Evolutionary conservation across 2,329 filamentous ascomycete genomes (phyloP).

Genomic region (Ceratocystis smalleyi): DNA sequence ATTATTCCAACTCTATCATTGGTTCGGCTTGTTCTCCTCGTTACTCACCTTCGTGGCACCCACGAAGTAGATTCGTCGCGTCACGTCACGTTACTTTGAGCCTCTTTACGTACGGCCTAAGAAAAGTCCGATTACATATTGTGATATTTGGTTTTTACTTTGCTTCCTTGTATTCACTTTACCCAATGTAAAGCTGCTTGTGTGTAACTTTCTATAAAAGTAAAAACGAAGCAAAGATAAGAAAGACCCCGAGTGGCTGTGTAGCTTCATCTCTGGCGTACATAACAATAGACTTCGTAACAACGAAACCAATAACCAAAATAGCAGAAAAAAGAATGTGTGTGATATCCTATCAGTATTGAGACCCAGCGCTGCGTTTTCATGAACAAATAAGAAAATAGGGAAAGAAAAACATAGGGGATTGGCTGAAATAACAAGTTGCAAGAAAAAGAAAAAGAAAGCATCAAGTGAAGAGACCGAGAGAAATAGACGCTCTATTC

Average conservation of each 20-base stretch:
- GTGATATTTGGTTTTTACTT: neutral
- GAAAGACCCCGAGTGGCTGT: neutral
- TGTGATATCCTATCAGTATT: constrained; percentile 3
- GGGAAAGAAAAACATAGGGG: neutral
- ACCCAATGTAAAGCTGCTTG: neutral
- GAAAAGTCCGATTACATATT: neutral
- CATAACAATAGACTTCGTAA: neutral
- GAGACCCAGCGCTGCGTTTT: neutral
- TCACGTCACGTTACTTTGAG: neutral
- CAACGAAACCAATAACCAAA: neutral
- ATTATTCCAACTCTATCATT: neutral
- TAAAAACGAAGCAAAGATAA: neutral
- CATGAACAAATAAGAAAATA: constrained; percentile 1
- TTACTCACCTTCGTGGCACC: neutral
- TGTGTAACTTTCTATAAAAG: neutral
- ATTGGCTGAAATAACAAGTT: neutral
- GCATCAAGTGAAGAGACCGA: neutral
- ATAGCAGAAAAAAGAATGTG: neutral
- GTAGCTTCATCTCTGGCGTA: neutral
- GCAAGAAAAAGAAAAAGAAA: constrained; percentile 8
- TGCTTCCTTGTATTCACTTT: neutral
- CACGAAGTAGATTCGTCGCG: neutral
- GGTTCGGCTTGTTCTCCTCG: neutral
- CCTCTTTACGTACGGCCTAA: neutral
- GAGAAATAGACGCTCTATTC: neutral